Evolutionary conservation across 1,284 basidiomycete genomes (phyloP), one percentile per base, ranked within the genome.

Genomic region (Cerioporus squamosus): DNA sequence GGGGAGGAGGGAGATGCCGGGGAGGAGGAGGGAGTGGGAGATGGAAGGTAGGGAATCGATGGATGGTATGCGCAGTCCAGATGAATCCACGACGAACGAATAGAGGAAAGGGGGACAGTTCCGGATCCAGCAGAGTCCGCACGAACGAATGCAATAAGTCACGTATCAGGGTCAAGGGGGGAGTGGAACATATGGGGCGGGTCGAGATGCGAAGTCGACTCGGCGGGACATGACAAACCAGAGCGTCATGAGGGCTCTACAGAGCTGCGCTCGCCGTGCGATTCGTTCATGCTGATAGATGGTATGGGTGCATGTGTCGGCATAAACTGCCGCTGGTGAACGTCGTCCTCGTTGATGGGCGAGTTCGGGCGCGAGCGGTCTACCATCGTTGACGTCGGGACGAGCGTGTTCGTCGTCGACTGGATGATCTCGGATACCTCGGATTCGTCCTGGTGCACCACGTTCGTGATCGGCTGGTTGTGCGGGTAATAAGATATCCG

Each of bases 401-500:
- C 69, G 18, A 79, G 66, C 10, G 79, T 81, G 45, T 77, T 77
- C 15, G 79, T 78, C 36, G 76, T 70, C 4, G 77, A 78, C 52
- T 74, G 78, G 20, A 72, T 57, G n/a, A 74, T 62, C 12, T 67
- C 52, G 22, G 64, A 59, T 2, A 70, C 70, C 18, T 72, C 72
- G 3, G 59, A 50, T 20, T 78, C 82, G n/a, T 78, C 77, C 10
- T 81, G 75, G 40, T 79, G 78, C 36, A 74, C 77, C 14, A 81
- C 66, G 17, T 79, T 77, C 36, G 80, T 73, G 55, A 90, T 79
- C 20, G 86, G 84, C 67, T 91, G 86, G 68, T 90, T 91, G 67
- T 90, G 86, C 24, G 90, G 89, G 70, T 93, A 93, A 69, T 93
- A 93, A 20, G 90, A 89, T 70, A 80, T 80, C 53, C 90, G 85